Evolutionary conservation across 345 rosid species (phyloP), one percentile per base, ranked within the genome.

Genomic region (Moringa oleifera): DNA sequence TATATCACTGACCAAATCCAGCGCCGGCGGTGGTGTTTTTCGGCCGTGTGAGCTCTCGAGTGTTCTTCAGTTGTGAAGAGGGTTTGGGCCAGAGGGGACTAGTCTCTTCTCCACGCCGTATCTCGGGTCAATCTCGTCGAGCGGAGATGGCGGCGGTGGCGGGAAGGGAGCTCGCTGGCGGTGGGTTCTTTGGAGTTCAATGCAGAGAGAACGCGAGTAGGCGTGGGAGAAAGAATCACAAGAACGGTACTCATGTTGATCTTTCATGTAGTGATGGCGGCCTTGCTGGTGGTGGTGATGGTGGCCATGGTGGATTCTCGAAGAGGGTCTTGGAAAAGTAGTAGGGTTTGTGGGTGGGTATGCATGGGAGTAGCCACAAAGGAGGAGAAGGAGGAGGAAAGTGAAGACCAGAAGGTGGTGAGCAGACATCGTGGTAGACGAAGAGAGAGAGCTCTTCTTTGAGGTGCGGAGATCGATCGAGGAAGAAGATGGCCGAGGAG

Each of bases 21-120:
- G n/a, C 50, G 19, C 7, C 17, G 11, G 24, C 25, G 11, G n/a
- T n/a, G n/a, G n/a, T n/a, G n/a, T n/a, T n/a, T n/a, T n/a, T n/a
- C n/a, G n/a, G n/a, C n/a, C n/a, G n/a, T n/a, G n/a, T n/a, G n/a
- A 28, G 33, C 33, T 28, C 33, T 2, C 33, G 8, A 2, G 8
- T 28, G 5, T 8, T 28, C 33, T 28, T 81, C 77, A 86, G 62
- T 86, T 86, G 76, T 86, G 91, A 70, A 83, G 88, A 20, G 91
- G 88, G 74, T 86, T 81, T 0, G 91, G 91, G 18, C 88, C 88
- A 47, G 88, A 83, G 10, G 91, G 91, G 37, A 81, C 88, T 23
- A 86, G 71, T 56, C 88, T 71, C 75, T 83, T 86, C 71, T 81
- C 78, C 23, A 83, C 86, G 3, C 85, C 92, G 21, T 78, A 86